A percentile compares a stretch with the other conserved stretches of the same genome.
phyloP scores from a whole-genome alignment of 805 yeast species.

The Ogataea chonburiensis region DNA sequence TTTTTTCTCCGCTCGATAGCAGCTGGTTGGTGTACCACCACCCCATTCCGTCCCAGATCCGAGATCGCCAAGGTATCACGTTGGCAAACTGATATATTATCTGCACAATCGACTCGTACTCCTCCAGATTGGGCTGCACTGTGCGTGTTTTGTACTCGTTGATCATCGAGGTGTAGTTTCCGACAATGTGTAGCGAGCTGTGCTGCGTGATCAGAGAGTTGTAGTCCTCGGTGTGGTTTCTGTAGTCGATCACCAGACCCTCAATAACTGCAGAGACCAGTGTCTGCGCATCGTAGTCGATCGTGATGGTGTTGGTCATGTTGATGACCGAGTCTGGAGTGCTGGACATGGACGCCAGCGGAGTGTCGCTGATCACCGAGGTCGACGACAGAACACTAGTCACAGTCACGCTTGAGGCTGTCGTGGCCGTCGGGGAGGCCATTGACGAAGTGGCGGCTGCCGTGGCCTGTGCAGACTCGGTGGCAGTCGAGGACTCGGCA shows the following conservation, averaged over 20 bases:
- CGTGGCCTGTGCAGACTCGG: neutral
- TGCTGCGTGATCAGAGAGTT: constrained; percentile 5
- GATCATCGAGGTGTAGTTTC: constrained; percentile 14
- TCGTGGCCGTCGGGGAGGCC: constrained; percentile 5
- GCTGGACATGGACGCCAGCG: constrained; percentile 4
- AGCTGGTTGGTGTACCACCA: constrained; percentile 17
- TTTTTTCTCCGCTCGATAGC: constrained; percentile 3
- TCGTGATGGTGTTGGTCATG: constrained; percentile 3
- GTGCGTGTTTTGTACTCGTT: constrained; percentile 8
- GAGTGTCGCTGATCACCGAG: constrained; percentile 3
- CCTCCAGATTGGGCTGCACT: constrained; percentile 6
- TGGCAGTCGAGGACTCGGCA: neutral
- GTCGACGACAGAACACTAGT: constrained; percentile 7
- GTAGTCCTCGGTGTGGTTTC: constrained; percentile 8
- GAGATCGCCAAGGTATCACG: constrained; percentile 16
- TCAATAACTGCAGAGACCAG: constrained; percentile 13
- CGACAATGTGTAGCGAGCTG: constrained; percentile 8
- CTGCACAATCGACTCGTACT: constrained; percentile 9
- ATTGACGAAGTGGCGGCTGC: constrained; percentile 2
- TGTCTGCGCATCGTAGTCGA: constrained; percentile 6
- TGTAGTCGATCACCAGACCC: constrained; percentile 15
- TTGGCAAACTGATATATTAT: constrained; percentile 14
- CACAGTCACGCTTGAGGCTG: constrained; percentile 1
- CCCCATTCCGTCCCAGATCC: constrained; percentile 20
- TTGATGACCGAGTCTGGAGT: constrained; percentile 3